Conservation (phyloP, 2,329 filamentous ascomycete species). For the Aspergillus carbonarius region DNA sequence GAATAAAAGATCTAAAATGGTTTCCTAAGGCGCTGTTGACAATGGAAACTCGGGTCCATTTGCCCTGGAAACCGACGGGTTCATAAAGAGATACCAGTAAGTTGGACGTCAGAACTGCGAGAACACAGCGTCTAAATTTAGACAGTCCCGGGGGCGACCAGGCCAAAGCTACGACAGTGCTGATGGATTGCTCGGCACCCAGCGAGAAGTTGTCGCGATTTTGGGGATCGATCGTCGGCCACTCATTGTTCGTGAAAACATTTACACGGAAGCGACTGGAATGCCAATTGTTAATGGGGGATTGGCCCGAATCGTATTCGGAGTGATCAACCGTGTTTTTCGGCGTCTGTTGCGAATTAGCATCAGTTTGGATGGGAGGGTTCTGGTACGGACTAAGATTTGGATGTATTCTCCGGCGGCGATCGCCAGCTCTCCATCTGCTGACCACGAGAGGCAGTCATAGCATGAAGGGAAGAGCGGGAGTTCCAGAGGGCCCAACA, state of each 20-base stretch:
- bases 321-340: slow-evolving; percentile 15
- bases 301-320: slow-evolving; percentile 22
- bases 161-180: slow-evolving; percentile 49
- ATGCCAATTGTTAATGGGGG: slow-evolving; percentile 36
- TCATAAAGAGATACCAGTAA: slow-evolving; percentile 59
- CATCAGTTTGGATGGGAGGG: slow-evolving; percentile 5
- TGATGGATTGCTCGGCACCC: slow-evolving; percentile 59
- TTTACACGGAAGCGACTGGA: slow-evolving; percentile 49
- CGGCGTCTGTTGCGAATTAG: slow-evolving; percentile 28
- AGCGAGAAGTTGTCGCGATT: slow-evolving; percentile 52
- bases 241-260: slow-evolving; percentile 54
- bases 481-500: slow-evolving; percentile 35
- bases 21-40: slow-evolving; percentile 50
- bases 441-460: slow-evolving; percentile 59
- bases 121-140: slow-evolving; percentile 53
- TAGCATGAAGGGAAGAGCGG: slow-evolving; percentile 52
- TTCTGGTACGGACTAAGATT: slow-evolving; percentile 45
- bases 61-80: slow-evolving; percentile 44
- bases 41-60: slow-evolving; percentile 55
- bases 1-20: slow-evolving; percentile 35
- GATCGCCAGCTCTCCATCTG: slow-evolving; percentile 58
- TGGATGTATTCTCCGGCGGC: slow-evolving; percentile 57
- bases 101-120: slow-evolving; percentile 59
- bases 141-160: slow-evolving; percentile 61
- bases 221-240: slow-evolving; percentile 47